Conservation (phyloP, 306 rosid genomes). For the Geum urbanum region DNA sequence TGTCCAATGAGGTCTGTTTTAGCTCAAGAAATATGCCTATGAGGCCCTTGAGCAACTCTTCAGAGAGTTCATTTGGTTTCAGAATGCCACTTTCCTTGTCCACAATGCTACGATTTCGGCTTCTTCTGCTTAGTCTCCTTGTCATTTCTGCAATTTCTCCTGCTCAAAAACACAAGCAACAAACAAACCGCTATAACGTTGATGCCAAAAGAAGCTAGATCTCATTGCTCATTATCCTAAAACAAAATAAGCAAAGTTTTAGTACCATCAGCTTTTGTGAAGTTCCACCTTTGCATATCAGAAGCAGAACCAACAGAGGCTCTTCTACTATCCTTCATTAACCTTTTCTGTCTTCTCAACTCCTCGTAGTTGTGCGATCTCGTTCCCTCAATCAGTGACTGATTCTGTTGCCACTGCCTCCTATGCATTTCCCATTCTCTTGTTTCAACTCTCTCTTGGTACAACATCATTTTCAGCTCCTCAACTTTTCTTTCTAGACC, state of each 20-base stretch:
- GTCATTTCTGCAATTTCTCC: conserved; percentile 40
- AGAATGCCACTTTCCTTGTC: conserved; percentile 31
- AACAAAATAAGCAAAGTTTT: conserved; percentile 12
- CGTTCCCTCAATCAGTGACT: conserved; percentile 32
- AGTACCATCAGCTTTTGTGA: conserved; percentile 44
- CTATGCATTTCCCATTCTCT: conserved; percentile 43
- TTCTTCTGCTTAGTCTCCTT: conserved; percentile 48
- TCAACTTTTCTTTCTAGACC: conserved; percentile 65
- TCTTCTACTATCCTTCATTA: conserved; percentile 34
- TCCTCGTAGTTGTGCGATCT: conserved; percentile 48
- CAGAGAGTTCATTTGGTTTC: conserved; percentile 82
- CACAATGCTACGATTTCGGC: conserved; percentile 30
- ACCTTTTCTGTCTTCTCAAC: conserved; percentile 27
- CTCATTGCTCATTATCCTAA: neutral
- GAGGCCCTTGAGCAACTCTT: conserved; percentile 63
- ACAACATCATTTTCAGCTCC: conserved; percentile 50
- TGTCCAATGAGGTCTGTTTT: conserved; percentile 49
- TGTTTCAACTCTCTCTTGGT: conserved; percentile 48
- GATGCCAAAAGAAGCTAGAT: neutral
- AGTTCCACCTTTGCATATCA: conserved; percentile 47
- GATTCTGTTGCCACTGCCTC: conserved; percentile 32
- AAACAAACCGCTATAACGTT: neutral
- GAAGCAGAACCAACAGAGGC: conserved; percentile 50
- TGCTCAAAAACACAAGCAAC: conserved; percentile 21
- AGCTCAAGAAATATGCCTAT: conserved; percentile 67